These are phyloP conservation scores for Linum lewisii DNA, from an alignment of 345 rosid species.

Conservation along the genomic window DNA sequence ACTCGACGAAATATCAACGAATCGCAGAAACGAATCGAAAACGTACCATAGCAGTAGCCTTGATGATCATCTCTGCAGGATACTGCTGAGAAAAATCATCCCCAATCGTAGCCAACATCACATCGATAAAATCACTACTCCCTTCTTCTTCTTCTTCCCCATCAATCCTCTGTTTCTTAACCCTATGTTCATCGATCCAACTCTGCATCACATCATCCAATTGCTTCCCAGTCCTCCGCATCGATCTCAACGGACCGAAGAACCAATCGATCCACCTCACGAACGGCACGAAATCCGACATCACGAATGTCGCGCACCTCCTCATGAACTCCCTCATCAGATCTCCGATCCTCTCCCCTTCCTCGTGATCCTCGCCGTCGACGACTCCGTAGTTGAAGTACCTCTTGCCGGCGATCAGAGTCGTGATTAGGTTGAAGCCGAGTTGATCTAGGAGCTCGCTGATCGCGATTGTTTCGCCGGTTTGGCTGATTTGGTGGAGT, in stretches of 20 bases:
- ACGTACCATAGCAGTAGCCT: conserved; percentile 17
- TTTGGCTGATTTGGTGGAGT: not conserved
- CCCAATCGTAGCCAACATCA: conserved; percentile 14
- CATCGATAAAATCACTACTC: conserved; percentile 13
- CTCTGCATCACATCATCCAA: conserved; percentile 18
- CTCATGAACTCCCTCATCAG: conserved; percentile 25
- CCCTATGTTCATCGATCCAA: conserved; percentile 30
- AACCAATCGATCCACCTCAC: conserved; percentile 24
- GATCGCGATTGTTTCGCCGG: not conserved
- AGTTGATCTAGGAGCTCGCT: conserved; percentile 14
- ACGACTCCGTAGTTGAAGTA: conserved; percentile 5
- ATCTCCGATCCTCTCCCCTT: conserved; percentile 17
- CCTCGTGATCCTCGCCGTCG: conserved; percentile 1
- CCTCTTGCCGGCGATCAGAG: conserved; percentile 23
- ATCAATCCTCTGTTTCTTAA: conserved; percentile 6
- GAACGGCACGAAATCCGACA: conserved; percentile 24
- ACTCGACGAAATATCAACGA: too few relatives aligned
- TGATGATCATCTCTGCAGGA: conserved; percentile 14
- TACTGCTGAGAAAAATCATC: conserved; percentile 14
- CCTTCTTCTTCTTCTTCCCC: not conserved
- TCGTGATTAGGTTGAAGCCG: conserved; percentile 14
- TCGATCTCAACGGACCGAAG: conserved; percentile 7
- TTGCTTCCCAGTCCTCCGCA: conserved; percentile 16
- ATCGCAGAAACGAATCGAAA: too few relatives aligned
- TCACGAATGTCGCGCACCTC: conserved; percentile 15